These are phyloP conservation scores for Sarocladium brachiariae DNA, from an alignment of 2,329 filamentous ascomycete species.

Conservation along the genomic window DNA sequence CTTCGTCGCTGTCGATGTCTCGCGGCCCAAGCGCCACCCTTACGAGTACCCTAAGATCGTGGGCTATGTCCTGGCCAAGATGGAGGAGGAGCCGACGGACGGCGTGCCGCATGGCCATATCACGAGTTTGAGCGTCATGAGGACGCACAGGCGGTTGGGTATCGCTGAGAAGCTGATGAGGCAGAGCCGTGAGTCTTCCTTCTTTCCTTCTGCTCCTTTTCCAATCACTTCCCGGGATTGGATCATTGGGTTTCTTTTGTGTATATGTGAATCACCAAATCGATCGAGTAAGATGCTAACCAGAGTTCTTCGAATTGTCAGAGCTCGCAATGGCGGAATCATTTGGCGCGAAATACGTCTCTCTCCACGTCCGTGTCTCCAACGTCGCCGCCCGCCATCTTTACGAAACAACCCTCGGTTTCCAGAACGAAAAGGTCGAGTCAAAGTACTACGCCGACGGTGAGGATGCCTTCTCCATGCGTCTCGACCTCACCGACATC, in stretches of 20 bases:
- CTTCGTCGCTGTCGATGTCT: slow-evolving; percentile 91
- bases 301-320: slow-evolving; percentile 24
- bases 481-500: slow-evolving; percentile 68
- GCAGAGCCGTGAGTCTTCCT: slow-evolving; percentile 68
- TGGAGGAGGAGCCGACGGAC: slow-evolving; percentile 95
- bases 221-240: no score
- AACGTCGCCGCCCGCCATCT: slow-evolving; percentile 87
- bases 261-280: no score
- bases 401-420: slow-evolving; percentile 87
- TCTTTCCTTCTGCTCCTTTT: background rate
- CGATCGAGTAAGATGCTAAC: no score
- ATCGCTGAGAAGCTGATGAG: slow-evolving; percentile 97
- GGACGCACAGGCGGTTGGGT: slow-evolving; percentile 83
- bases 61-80: slow-evolving; percentile 98
- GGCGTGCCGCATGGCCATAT: slow-evolving; percentile 94
- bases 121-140: slow-evolving; percentile 90
- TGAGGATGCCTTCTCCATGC: slow-evolving; percentile 94
- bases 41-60: slow-evolving; percentile 96
- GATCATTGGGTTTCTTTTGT: no score
- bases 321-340: slow-evolving; percentile 96
- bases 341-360: slow-evolving; percentile 86
- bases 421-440: slow-evolving; percentile 81
- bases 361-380: slow-evolving; percentile 88
- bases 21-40: slow-evolving; percentile 66
- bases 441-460: slow-evolving; percentile 94